Conservation (phyloP, 306 rosid species). For the Lathyrus sativus region DNA sequence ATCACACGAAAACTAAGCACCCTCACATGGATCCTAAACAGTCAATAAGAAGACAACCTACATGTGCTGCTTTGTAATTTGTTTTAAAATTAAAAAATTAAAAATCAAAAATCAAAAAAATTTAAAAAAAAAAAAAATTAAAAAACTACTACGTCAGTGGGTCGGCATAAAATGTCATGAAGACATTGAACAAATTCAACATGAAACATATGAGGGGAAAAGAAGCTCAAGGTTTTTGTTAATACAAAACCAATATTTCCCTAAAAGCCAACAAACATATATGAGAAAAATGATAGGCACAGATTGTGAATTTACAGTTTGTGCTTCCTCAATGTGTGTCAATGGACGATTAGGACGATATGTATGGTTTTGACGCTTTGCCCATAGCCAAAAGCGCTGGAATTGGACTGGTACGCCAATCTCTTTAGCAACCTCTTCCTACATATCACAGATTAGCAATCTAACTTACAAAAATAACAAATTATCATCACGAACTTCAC, state of each 20-base stretch:
- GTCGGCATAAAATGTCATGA: slow-evolving; percentile 27
- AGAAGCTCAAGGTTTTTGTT: neutral
- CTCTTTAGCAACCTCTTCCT: slow-evolving; percentile 92
- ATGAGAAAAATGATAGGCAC: neutral
- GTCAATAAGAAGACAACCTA: neutral
- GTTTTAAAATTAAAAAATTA: slow-evolving; percentile 10
- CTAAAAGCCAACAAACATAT: neutral
- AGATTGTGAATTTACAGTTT: slow-evolving; percentile 55
- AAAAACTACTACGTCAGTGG: slow-evolving; percentile 8
- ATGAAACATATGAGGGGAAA: neutral
- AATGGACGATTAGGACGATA: slow-evolving; percentile 84
- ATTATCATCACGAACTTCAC: neutral
- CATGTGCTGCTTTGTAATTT: neutral
- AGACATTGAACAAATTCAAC: slow-evolving; percentile 17
- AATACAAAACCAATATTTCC: slow-evolving; percentile 8
- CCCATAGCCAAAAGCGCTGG: slow-evolving; percentile 95
- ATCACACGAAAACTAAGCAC: neutral
- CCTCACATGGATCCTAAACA: slow-evolving; percentile 30
- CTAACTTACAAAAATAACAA: neutral
- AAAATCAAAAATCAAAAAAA: too few species aligned
- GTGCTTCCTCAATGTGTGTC: slow-evolving; percentile 69
- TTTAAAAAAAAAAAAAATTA: slow-evolving; percentile 1
- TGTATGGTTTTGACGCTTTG: slow-evolving; percentile 79
- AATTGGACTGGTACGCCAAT: slow-evolving; percentile 78
- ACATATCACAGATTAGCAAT: slow-evolving; percentile 32